Evolutionary conservation across 495 filamentous ascomycete species (phyloP).

Genomic region (Chaetomidium leptoderma): DNA sequence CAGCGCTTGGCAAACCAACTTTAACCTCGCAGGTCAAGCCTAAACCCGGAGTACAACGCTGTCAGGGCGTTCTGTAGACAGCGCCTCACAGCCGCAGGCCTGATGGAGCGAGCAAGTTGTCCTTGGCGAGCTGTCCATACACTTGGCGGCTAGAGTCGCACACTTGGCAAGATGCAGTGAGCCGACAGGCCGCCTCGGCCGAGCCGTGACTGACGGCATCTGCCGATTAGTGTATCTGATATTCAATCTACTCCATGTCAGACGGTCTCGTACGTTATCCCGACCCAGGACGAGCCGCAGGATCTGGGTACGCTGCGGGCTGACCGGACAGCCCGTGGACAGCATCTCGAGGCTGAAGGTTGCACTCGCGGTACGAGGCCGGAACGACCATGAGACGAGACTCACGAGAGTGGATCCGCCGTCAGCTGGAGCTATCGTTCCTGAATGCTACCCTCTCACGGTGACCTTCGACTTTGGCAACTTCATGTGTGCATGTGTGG

Average conservation of each 20-base stretch:
- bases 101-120: too few species aligned
- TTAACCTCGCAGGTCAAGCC: too few species aligned
- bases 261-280: not conserved
- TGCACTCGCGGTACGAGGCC: not conserved
- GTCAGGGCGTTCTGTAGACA: too few species aligned
- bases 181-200: too few species aligned
- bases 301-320: not conserved
- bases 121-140: too few species aligned
- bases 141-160: too few species aligned
- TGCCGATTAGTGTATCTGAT: not conserved
- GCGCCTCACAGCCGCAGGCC: too few species aligned
- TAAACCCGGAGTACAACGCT: too few species aligned
- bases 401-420: not conserved
- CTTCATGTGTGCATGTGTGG: not conserved
- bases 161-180: too few species aligned
- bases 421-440: not conserved
- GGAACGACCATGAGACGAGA: not conserved
- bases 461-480: not conserved
- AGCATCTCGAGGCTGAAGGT: conserved; percentile 1
- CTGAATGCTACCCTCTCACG: not conserved
- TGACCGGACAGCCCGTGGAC: not conserved
- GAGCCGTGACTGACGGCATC: too few species aligned
- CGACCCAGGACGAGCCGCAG: not conserved
- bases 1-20: not conserved
- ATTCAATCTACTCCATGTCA: conserved; percentile 1